Conservation (phyloP, 2,329 filamentous ascomycete species). For the Sporothrix dimorphospora region DNA sequence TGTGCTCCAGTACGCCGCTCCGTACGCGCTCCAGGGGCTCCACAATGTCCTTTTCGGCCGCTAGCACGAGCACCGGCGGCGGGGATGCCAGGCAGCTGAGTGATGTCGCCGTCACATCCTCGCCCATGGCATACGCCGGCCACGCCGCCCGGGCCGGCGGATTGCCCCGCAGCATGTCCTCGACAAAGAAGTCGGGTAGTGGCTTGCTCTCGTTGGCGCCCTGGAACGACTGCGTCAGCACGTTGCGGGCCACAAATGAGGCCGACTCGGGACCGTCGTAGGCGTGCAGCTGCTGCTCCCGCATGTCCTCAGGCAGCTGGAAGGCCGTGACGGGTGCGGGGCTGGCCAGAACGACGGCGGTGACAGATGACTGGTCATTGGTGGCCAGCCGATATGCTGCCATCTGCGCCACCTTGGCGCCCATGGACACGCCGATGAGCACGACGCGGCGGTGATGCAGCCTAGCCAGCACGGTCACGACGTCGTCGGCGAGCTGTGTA, state of each 20-base stretch:
- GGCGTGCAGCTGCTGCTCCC: conserved; percentile 41
- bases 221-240: conserved; percentile 38
- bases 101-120: conserved; percentile 38
- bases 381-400: conserved; percentile 30
- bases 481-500: conserved; percentile 34
- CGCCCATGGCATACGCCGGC: conserved; percentile 42
- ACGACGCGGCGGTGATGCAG: conserved; percentile 37
- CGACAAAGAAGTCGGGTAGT: conserved; percentile 30
- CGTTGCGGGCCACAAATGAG: conserved; percentile 40
- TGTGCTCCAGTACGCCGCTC: conserved; percentile 35
- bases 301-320: conserved; percentile 40
- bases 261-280: conserved; percentile 40
- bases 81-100: neutral
- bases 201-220: neutral
- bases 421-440: conserved; percentile 46
- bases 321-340: conserved; percentile 43
- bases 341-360: conserved; percentile 40
- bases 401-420: conserved; percentile 44
- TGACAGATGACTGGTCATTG: conserved; percentile 32
- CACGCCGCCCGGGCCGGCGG: conserved; percentile 41
- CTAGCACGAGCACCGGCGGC: conserved; percentile 37
- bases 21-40: conserved; percentile 38
- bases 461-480: conserved; percentile 35
- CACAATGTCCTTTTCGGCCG: conserved; percentile 36
- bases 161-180: conserved; percentile 40